Evolutionary conservation across 2,329 filamentous ascomycete genomes (phyloP), one percentile per base, ranked within the genome.

Genomic region (Colletotrichum caudatum): DNA sequence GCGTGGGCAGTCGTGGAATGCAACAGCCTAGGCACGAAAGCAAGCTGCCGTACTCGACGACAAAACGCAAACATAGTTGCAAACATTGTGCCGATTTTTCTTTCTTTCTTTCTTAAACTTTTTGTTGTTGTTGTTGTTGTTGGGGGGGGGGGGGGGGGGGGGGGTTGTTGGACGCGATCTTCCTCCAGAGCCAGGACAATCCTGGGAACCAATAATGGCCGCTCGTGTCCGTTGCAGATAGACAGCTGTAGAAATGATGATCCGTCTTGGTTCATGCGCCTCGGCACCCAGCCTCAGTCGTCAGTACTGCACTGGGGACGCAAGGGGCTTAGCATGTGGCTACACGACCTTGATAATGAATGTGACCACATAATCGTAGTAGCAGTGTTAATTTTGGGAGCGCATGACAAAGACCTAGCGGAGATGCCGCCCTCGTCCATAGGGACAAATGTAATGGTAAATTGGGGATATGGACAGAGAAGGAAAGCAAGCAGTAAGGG

Each of bases 201-300:
- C 39, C 69, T 37, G 16, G 65, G 48, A 53, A 46, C 51, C 51
- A 46, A 33, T 59, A 35, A 33, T 63, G 64, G 64, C 53, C 53
- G 59, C 65, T 64, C 39, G 65, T 69, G 53, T 59, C 48, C 50
- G 69, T 71, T 64, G 69, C 69, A 69, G 41, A 71, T 71, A 69
- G 46, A 71, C 53, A 54, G 59, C 12, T 23, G 65, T 60, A 56
- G 57, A 69, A 46, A 69, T 64, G 54, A 71, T 60, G 59, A 60
- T 69, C 65, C 59, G 54, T 69, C 59, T 41, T 64, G 29, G 65
- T 71, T 71, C 69, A 71, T 71, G 65, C 69, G 69, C 46, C n/a
- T 46, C 44, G 33, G 53, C 4, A 41, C 35, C 11, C 44, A 67
- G 64, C 68, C 41, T 67, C 29, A 51, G 29, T 67, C 29, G 29